These are phyloP conservation scores for Eurotiales sp. DNA, from an alignment of 2,329 filamentous ascomycete genomes.

Conservation along the genomic window DNA sequence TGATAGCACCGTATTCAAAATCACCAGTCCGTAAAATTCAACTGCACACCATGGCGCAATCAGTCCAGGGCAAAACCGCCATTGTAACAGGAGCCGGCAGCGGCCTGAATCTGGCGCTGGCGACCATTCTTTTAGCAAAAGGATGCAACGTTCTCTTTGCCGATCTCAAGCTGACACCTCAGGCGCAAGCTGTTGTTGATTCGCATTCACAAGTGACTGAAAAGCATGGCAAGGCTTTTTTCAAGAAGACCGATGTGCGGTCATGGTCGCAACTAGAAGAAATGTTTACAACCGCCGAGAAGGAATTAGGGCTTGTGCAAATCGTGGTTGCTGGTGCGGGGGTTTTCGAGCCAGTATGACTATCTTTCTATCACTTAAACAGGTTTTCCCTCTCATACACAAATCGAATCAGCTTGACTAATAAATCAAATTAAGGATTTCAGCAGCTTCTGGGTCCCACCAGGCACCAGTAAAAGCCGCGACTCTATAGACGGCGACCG, in stretches of 20 bases:
- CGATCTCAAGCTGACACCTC: conserved; percentile 42
- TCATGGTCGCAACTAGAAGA: conserved; percentile 48
- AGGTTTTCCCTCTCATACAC: too few relatives aligned
- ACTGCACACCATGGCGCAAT: conserved; percentile 29
- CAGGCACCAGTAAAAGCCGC: conserved; percentile 37
- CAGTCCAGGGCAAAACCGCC: conserved; percentile 47
- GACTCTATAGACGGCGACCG: conserved; percentile 37
- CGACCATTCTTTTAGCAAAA: conserved; percentile 38
- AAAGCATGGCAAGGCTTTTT: conserved; percentile 35
- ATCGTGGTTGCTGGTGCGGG: conserved; percentile 47
- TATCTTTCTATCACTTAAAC: too few relatives aligned
- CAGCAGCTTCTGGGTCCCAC: conserved; percentile 49
- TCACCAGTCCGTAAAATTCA: too few relatives aligned
- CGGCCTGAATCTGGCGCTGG: conserved; percentile 45
- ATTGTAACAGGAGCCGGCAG: conserved; percentile 52
- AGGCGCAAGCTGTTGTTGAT: conserved; percentile 35
- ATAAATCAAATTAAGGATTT: too few relatives aligned
- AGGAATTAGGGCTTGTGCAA: conserved; percentile 45
- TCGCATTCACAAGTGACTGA: conserved; percentile 7
- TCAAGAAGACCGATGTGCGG: conserved; percentile 45
- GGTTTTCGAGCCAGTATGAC: conserved; percentile 41
- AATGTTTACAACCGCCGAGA: conserved; percentile 48
- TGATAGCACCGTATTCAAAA: too few relatives aligned
- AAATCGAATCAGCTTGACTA: neutral
- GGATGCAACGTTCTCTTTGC: conserved; percentile 46